Percentiles rank a stretch among this genome's conserved stretches.
Evolutionary conservation across 805 yeast genomes (phyloP).

Genomic region (Starmerella sp.): DNA sequence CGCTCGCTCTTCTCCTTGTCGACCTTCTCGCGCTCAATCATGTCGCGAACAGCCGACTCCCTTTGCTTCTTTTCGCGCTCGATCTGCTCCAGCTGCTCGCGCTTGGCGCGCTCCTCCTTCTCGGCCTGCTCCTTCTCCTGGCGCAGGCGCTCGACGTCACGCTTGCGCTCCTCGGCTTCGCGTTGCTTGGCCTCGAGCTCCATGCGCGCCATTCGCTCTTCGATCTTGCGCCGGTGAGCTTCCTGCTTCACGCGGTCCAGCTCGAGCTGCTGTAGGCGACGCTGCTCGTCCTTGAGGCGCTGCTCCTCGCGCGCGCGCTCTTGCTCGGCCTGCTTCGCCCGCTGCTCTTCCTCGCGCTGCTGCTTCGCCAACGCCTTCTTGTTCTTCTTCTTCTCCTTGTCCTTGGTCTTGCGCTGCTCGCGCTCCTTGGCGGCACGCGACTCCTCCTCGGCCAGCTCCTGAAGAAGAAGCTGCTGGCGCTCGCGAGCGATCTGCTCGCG

Average conservation of each 20-base stretch:
- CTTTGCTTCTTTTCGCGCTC: slow-evolving; percentile 17
- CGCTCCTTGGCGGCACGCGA: slow-evolving; percentile 22
- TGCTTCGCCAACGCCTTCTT: slow-evolving; percentile 32
- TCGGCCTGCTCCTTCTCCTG: slow-evolving; percentile 19
- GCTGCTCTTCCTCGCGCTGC: slow-evolving; percentile 33
- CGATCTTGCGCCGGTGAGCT: slow-evolving; percentile 25
- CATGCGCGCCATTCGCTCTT: slow-evolving; percentile 27
- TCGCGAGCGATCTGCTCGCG: slow-evolving; percentile 74
- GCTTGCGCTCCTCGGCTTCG: background rate
- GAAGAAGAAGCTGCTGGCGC: slow-evolving; percentile 31
- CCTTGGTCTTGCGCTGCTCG: slow-evolving; percentile 29
- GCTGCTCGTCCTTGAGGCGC: slow-evolving; percentile 20
- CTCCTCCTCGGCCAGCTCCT: slow-evolving; percentile 29
- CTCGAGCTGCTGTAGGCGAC: slow-evolving; percentile 22
- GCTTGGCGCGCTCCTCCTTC: slow-evolving; percentile 25
- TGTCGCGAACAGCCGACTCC: slow-evolving; percentile 7
- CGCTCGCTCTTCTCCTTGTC: background rate
- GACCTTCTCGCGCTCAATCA: slow-evolving; percentile 3
- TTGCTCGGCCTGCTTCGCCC: slow-evolving; percentile 29
- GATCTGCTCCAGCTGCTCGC: slow-evolving; percentile 6
- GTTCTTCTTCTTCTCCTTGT: slow-evolving; percentile 34
- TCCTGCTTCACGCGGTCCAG: slow-evolving; percentile 24
- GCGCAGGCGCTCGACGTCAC: slow-evolving; percentile 8
- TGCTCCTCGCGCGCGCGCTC: slow-evolving; percentile 25
- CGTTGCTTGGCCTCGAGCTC: slow-evolving; percentile 15